Evolutionary conservation across 768 basidiomycete species (phyloP).

Genomic region (Pisolithus albus): DNA sequence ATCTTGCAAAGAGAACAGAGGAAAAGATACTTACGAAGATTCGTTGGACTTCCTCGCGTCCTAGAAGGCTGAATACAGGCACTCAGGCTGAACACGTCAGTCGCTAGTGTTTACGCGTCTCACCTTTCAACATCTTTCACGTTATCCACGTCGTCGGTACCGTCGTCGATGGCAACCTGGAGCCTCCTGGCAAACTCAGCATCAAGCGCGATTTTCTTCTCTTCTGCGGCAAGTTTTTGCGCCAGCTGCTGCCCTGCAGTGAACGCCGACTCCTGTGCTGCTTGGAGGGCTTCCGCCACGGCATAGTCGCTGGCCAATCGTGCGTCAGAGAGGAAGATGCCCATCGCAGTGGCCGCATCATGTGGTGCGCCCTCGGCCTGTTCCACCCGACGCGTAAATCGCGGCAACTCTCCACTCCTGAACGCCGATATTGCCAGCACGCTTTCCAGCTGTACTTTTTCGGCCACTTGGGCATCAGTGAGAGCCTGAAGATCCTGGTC

Average conservation of each 20-base stretch:
- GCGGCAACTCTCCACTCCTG: slow-evolving; percentile 6
- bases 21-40: slow-evolving; percentile 15
- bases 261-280: slow-evolving; percentile 17
- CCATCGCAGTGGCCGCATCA: slow-evolving; percentile 26
- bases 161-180: slow-evolving; percentile 24
- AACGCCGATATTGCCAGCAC: slow-evolving; percentile 23
- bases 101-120: background rate
- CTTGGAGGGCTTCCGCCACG: slow-evolving; percentile 28
- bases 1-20: background rate
- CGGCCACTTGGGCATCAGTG: slow-evolving; percentile 24
- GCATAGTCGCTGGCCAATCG: slow-evolving; percentile 24
- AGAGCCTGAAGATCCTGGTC: slow-evolving; percentile 25
- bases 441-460: slow-evolving; percentile 28
- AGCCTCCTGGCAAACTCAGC: slow-evolving; percentile 31
- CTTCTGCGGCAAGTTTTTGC: slow-evolving; percentile 32
- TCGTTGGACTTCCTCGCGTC: slow-evolving; percentile 19
- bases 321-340: slow-evolving; percentile 24
- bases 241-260: slow-evolving; percentile 28
- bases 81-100: background rate
- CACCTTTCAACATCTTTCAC: slow-evolving; percentile 30
- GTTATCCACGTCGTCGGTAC: slow-evolving; percentile 21
- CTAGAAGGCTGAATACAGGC: slow-evolving; percentile 18
- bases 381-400: slow-evolving; percentile 7
- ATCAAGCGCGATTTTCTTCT: slow-evolving; percentile 30
- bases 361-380: background rate